Percentiles rank a stretch among this genome's conserved stretches.
phyloP scores from a whole-genome alignment of 257 asterid genomes.

The Oldenlandia corymbosa region DNA sequence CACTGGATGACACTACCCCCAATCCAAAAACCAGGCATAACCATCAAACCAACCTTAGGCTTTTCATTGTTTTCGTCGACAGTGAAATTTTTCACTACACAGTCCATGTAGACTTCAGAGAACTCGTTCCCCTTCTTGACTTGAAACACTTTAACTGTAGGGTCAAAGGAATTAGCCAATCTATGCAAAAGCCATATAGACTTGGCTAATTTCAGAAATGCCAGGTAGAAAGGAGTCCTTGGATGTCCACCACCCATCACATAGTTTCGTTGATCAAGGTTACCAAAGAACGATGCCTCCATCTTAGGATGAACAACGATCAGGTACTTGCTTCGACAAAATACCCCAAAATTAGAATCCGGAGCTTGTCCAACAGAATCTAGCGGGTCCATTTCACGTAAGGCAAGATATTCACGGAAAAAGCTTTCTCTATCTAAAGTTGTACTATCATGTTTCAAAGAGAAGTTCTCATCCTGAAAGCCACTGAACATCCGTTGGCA shows the following conservation, averaged over 20 bases:
- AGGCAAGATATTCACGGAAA: conserved; percentile 60
- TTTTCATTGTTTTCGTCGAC: conserved; percentile 57
- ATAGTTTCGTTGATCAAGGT: conserved; percentile 73
- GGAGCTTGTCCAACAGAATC: conserved; percentile 76
- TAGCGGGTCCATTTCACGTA: conserved; percentile 81
- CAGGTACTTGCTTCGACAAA: conserved; percentile 73
- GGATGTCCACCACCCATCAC: conserved; percentile 87
- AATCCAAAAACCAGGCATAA: conserved; percentile 97
- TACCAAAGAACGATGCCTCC: conserved; percentile 94
- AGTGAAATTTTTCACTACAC: conserved; percentile 58
- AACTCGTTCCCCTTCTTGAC: conserved; percentile 70
- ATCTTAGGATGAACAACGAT: conserved; percentile 75
- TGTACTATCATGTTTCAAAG: conserved; percentile 40
- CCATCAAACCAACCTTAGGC: conserved; percentile 88
- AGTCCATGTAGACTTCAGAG: conserved; percentile 94
- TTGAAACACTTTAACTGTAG: conserved; percentile 74
- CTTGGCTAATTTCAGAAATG: conserved; percentile 84
- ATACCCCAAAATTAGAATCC: conserved; percentile 66
- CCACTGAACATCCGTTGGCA: conserved; percentile 92
- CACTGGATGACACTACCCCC: conserved; percentile 83
- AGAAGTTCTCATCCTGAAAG: conserved; percentile 75
- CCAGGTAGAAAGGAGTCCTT: conserved; percentile 90
- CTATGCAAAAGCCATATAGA: conserved; percentile 86
- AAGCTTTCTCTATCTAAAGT: conserved; percentile 39
- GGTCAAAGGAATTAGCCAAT: conserved; percentile 79